A percentile compares a stretch with the other conserved stretches of the same genome.
Evolutionary conservation across 1,139 yeast species (phyloP).

Genomic region (Nakaseomyces kungkrabaensis): DNA sequence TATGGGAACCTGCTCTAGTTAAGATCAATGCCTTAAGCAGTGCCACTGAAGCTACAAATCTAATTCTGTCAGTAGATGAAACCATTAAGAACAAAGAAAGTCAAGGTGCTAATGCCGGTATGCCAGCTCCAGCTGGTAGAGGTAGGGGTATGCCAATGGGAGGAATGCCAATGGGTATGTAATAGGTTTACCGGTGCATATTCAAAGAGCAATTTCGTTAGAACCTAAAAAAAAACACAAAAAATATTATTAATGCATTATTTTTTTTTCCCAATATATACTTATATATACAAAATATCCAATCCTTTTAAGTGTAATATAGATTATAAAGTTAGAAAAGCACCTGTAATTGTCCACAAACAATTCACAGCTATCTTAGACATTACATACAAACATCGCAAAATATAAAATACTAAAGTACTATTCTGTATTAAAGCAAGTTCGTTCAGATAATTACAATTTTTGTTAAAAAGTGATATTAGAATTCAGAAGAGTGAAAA

Average conservation of each 20-base stretch:
- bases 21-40: conserved; percentile 88
- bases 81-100: conserved; percentile 77
- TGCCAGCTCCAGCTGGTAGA: conserved; percentile 42
- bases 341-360: too few species aligned
- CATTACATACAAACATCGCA: too few species aligned
- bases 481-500: background rate
- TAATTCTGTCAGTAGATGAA: conserved; percentile 89
- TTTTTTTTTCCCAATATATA: background rate
- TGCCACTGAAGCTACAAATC: conserved; percentile 96
- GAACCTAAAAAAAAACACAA: background rate
- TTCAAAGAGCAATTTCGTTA: background rate
- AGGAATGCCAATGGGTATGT: conserved; percentile 40
- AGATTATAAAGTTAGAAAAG: background rate
- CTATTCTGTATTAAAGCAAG: background rate
- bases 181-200: background rate
- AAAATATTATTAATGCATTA: background rate
- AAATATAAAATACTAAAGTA: too few species aligned
- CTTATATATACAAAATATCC: background rate
- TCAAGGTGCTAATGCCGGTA: conserved; percentile 44
- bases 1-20: conserved; percentile 97
- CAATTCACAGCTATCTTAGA: too few species aligned
- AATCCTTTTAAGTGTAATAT: background rate
- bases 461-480: background rate
- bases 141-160: conserved; percentile 57
- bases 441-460: background rate